These are phyloP conservation scores for Talaromyces sp. DNA, from an alignment of 2,329 filamentous ascomycete genomes.

Conservation along the genomic window DNA sequence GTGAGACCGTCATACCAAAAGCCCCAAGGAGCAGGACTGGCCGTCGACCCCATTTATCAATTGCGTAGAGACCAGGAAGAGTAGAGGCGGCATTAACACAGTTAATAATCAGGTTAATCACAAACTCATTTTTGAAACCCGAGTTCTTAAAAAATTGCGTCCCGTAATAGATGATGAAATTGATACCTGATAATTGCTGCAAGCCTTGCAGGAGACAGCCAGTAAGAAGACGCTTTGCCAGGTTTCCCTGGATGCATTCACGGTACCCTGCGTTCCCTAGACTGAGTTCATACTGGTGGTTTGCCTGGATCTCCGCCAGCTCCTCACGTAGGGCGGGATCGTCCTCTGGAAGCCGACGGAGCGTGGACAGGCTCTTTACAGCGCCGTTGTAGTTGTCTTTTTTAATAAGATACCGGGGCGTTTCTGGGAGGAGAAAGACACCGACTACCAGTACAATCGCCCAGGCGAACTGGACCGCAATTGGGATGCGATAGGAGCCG, in stretches of 20 bases:
- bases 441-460: constrained; percentile 20
- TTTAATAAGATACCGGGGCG: constrained; percentile 24
- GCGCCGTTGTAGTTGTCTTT: constrained; percentile 18
- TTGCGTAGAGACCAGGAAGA: constrained; percentile 43
- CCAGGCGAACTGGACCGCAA: constrained; percentile 48
- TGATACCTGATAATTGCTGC: constrained; percentile 39
- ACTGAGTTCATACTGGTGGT: constrained; percentile 72
- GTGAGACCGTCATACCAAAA: constrained; percentile 41
- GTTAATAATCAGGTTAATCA: constrained; percentile 44
- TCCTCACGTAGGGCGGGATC: constrained; percentile 30
- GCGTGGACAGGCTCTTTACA: constrained; percentile 30
- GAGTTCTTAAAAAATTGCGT: constrained; percentile 37
- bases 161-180: constrained; percentile 41
- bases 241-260: constrained; percentile 28
- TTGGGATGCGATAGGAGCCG: constrained; percentile 59
- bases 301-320: not conserved
- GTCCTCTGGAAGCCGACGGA: constrained; percentile 34
- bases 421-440: constrained; percentile 24
- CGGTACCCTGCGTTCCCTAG: constrained; percentile 32
- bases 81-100: constrained; percentile 46
- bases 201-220: constrained; percentile 35
- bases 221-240: constrained; percentile 35
- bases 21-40: constrained; percentile 44
- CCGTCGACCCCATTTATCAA: constrained; percentile 46
- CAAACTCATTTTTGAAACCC: constrained; percentile 40